Evolutionary conservation across 140 eudicot genomes (phyloP), one percentile per base, ranked within the genome.

Genomic region (Oenanthe javanica): DNA sequence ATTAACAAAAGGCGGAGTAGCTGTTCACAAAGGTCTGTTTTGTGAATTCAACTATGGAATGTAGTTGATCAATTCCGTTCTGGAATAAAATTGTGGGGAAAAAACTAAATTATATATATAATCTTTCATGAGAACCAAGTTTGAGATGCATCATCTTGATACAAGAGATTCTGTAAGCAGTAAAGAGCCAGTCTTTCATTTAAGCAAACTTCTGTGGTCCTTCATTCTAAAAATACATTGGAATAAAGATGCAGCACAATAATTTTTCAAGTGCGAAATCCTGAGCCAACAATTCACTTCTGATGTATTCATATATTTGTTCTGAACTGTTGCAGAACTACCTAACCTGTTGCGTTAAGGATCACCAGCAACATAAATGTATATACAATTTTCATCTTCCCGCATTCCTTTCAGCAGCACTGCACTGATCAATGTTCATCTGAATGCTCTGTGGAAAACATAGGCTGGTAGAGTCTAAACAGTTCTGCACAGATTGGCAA

Each of bases 141-240:
- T 75, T 48, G 45, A 47, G 25, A 48, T 13, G 25, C 9, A 23
- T 61, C 36, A 54, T 43, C 70, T 42, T 61, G n/a, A n/a, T 64
- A 46, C 72, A 78, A 27, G 4, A 45, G 55, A 6, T 43, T 40
- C 0, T 7, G n/a, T 78, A 19, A 42, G 46, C 5, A 4, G 55
- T 16, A 15, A 10, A 54, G 5, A 42, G 1, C 18, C 27, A 55
- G 36, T 42, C 36, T 59, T 36, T 21, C 81, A 9, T 8, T 40
- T 54, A 21, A 77, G 19, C 40, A 19, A 78, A 78, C 9, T 42
- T 57, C 46, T 78, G 81, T n/a, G 43, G 74, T 57, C 74, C 72
- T 63, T 78, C 40, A 78, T 78, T 78, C 61, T 78, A 75, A 78
- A 43, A 43, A 61, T 42, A 25, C 6, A 78, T 61, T 78, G 74